Percentiles rank a stretch among this genome's conserved stretches.
These are phyloP conservation scores for Fusarium chaquense DNA, from an alignment of 2,329 filamentous ascomycete genomes.

Conservation along the genomic window DNA sequence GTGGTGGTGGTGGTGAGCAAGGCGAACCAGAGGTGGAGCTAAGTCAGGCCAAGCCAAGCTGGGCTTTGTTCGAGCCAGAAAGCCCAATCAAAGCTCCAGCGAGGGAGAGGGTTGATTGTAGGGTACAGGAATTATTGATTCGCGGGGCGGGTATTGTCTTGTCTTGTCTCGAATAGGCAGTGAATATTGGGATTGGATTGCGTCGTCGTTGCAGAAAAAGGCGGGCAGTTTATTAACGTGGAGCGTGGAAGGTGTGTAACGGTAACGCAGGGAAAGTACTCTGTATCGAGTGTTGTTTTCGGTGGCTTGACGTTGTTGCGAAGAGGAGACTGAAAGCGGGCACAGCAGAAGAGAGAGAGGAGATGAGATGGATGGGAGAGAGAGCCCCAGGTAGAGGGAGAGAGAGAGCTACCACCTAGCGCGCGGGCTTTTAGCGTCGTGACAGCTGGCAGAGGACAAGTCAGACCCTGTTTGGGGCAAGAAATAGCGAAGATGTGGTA, in stretches of 20 bases:
- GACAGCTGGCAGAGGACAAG: slow-evolving; percentile 36
- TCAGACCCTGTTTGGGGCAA: background rate
- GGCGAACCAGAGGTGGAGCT: slow-evolving; percentile 40
- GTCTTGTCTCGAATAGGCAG: background rate
- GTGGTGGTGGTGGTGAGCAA: slow-evolving; percentile 26
- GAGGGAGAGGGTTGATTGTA: slow-evolving; percentile 24
- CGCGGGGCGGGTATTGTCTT: slow-evolving; percentile 2
- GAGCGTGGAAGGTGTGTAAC: slow-evolving; percentile 28
- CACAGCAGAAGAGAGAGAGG: slow-evolving; percentile 2
- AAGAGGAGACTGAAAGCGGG: slow-evolving; percentile 40
- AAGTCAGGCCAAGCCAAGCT: slow-evolving; percentile 28
- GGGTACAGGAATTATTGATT: slow-evolving; percentile 20
- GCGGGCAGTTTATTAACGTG: slow-evolving; percentile 15
- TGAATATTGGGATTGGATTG: slow-evolving; percentile 15
- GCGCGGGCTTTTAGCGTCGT: slow-evolving; percentile 31
- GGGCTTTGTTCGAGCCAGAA: slow-evolving; percentile 30
- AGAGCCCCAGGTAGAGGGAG: slow-evolving; percentile 16
- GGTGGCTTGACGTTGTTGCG: slow-evolving; percentile 40
- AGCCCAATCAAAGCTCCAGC: slow-evolving; percentile 24
- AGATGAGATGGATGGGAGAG: background rate
- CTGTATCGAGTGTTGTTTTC: slow-evolving; percentile 33
- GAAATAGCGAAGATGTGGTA: background rate
- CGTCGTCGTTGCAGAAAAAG: slow-evolving; percentile 24
- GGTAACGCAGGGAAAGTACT: slow-evolving; percentile 19
- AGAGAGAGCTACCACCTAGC: slow-evolving; percentile 21